Percentiles rank a stretch among this genome's conserved stretches.
phyloP scores from a whole-genome alignment of 2,329 filamentous ascomycete genomes.

The Decorospora gaudefroyi region DNA sequence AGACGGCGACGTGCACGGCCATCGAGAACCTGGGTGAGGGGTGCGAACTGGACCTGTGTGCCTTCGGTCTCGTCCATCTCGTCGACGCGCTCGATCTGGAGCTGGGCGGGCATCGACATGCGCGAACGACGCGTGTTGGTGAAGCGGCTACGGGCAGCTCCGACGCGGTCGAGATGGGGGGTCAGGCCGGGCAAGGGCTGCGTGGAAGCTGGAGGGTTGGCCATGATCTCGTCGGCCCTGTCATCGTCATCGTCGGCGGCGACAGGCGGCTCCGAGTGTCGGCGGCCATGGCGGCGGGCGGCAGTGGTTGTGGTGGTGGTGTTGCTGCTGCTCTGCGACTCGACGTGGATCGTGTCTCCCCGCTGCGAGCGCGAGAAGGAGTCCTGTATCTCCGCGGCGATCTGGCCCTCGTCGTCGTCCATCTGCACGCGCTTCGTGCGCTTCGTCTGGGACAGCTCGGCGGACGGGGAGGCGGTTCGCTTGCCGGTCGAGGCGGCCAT shows the following conservation, averaged over 20 bases:
- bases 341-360: slow-evolving; percentile 23
- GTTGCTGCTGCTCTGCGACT: slow-evolving; percentile 18
- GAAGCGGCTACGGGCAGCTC: slow-evolving; percentile 32
- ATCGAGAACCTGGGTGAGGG: slow-evolving; percentile 41
- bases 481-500: slow-evolving; percentile 28
- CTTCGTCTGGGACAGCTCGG: slow-evolving; percentile 36
- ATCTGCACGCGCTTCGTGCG: slow-evolving; percentile 40
- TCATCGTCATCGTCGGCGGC: slow-evolving; percentile 24
- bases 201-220: slow-evolving; percentile 27
- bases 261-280: slow-evolving; percentile 44
- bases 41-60: slow-evolving; percentile 42
- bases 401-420: slow-evolving; percentile 39
- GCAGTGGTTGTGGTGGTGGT: too few species aligned
- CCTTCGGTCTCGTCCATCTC: slow-evolving; percentile 26
- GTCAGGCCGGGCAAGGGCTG: slow-evolving; percentile 40
- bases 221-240: slow-evolving; percentile 22
- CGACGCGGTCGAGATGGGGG: slow-evolving; percentile 40
- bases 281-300: slow-evolving; percentile 34
- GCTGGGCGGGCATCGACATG: slow-evolving; percentile 46
- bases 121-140: slow-evolving; percentile 36
- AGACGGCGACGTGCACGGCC: slow-evolving; percentile 46
- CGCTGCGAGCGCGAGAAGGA: slow-evolving; percentile 34
- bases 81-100: slow-evolving; percentile 33
- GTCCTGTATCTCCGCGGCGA: slow-evolving; percentile 41
- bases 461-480: slow-evolving; percentile 36